A percentile compares a stretch with the other conserved stretches of the same genome.
phyloP scores from a whole-genome alignment of 441 rosid species.

The Lepidium campestre region DNA sequence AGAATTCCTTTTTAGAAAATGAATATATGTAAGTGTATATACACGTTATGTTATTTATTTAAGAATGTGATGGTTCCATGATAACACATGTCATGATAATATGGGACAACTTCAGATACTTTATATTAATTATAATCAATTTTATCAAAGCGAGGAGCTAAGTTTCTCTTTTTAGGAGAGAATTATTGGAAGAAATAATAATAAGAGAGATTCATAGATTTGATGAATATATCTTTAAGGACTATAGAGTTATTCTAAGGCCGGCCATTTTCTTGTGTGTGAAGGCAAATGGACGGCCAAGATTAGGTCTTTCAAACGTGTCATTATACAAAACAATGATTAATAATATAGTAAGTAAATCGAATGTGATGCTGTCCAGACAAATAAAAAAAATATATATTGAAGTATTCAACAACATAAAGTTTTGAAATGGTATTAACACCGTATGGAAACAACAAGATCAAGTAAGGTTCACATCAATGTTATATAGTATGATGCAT shows the following conservation, averaged over 20 bases:
- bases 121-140: background rate
- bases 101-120: background rate
- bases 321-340: background rate
- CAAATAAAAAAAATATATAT: background rate
- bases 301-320: constrained; percentile 10
- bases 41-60: background rate
- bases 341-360: background rate
- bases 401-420: too few species aligned
- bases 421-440: too few species aligned
- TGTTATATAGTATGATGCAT: too few species aligned
- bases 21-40: background rate
- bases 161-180: background rate
- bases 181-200: background rate
- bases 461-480: too few species aligned
- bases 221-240: background rate
- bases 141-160: background rate
- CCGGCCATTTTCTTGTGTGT: background rate
- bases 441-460: too few species aligned
- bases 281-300: background rate
- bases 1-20: background rate
- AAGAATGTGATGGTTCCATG: background rate
- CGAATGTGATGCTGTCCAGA: constrained; percentile 6
- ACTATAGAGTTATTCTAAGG: background rate
- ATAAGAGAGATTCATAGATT: background rate
- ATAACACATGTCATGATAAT: constrained; percentile 12